These are phyloP conservation scores for Sugiyamaella boreocaroliniensis DNA, from an alignment of 805 yeast genomes.

Conservation along the genomic window DNA sequence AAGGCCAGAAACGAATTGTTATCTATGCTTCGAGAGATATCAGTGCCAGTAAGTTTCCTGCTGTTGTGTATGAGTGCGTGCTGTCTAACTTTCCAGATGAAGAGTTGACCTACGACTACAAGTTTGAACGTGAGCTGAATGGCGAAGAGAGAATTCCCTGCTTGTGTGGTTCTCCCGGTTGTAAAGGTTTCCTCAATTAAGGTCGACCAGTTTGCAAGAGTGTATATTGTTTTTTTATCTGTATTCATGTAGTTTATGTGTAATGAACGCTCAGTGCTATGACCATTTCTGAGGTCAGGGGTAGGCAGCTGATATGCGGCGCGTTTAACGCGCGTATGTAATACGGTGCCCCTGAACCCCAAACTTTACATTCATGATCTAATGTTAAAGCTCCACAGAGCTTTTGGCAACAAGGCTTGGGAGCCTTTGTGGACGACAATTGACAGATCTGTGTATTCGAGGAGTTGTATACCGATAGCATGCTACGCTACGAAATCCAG, in stretches of 20 bases:
- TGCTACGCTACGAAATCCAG: background rate
- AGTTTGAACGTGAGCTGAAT: conserved; percentile 85
- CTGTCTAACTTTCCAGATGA: conserved; percentile 25
- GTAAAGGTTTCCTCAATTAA: conserved; percentile 84
- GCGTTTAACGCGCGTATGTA: background rate
- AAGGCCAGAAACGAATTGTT: conserved; percentile 88
- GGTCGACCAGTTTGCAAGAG: background rate
- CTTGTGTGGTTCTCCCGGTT: conserved; percentile 90
- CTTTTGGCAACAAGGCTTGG: background rate
- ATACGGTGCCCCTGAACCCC: background rate
- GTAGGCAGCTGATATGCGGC: background rate
- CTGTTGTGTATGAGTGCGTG: background rate
- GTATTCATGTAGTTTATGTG: background rate
- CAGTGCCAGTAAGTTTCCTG: conserved; percentile 57
- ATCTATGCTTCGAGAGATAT: conserved; percentile 88
- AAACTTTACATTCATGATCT: background rate
- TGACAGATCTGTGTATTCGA: too few relatives aligned
- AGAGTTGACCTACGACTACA: conserved; percentile 92
- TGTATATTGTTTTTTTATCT: background rate
- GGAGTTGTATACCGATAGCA: background rate
- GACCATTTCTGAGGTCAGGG: background rate
- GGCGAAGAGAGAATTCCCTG: conserved; percentile 85
- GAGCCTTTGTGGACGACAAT: background rate
- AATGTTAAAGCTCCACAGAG: background rate
- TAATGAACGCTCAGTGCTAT: background rate